Evolutionary conservation across 1,284 basidiomycete species (phyloP).

Genomic region (Erythrobasidium hasegawianum): DNA sequence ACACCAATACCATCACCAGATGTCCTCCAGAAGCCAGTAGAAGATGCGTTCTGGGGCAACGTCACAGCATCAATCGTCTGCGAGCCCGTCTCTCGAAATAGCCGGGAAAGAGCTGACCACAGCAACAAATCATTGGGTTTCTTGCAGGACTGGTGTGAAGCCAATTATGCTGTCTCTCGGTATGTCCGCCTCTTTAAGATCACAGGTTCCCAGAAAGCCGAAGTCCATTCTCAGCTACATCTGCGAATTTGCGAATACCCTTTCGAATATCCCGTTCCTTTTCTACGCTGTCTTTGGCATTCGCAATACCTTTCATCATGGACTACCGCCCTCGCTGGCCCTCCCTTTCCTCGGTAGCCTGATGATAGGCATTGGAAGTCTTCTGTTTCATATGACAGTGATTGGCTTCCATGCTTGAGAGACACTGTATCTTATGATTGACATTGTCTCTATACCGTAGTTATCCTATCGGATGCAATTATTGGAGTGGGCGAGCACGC

Average conservation of each 20-base stretch:
- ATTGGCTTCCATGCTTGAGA: not conserved
- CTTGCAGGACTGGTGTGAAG: conserved; percentile 33
- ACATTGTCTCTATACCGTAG: not conserved
- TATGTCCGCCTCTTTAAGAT: not conserved
- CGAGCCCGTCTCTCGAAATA: not conserved
- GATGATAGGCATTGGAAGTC: conserved; percentile 21
- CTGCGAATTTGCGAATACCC: conserved; percentile 33
- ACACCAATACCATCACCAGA: conserved; percentile 1
- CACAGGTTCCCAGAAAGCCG: not conserved
- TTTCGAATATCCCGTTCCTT: conserved; percentile 29
- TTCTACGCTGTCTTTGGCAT: conserved; percentile 20
- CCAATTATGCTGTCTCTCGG: conserved; percentile 30
- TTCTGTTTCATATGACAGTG: conserved; percentile 31
- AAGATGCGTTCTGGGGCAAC: conserved; percentile 32
- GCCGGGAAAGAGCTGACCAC: not conserved
- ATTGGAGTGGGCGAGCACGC: conserved; percentile 15
- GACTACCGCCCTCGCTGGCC: conserved; percentile 9
- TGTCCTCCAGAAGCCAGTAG: conserved; percentile 9
- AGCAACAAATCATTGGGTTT: not conserved
- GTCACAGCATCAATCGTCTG: conserved; percentile 33
- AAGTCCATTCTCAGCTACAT: conserved; percentile 2
- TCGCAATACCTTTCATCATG: conserved; percentile 5
- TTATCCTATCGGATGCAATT: conserved; percentile 32
- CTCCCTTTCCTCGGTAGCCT: conserved; percentile 20
- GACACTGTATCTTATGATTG: not conserved